Evolutionary conservation across 441 rosid species (phyloP), one percentile per base, ranked within the genome.

Genomic region (Cnidoscolus chayamansa): DNA sequence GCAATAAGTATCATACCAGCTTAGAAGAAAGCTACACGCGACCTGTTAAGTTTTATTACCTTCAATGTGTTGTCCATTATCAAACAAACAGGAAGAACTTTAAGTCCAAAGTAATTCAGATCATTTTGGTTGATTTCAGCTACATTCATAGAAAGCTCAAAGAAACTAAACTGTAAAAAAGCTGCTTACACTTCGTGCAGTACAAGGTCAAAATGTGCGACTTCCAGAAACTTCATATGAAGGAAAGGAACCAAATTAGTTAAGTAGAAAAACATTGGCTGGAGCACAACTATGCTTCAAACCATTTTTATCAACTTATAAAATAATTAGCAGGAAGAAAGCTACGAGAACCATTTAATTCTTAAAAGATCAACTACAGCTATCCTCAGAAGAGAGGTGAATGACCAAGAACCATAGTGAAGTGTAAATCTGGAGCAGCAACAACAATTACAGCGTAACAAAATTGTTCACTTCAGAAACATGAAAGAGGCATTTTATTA

Each of bases 161-260:
- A 70, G 50, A 56, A 31, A 19, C 45, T 40, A 40, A 40, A 31
- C 4, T 4, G 15, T 35, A 68, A 37, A n/a, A 25, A 37, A 19
- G 11, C 12, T n/a, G 37, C 61, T 20, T 37, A 62, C 17, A 51
- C 0, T 47, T 58, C 35, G 30, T 40, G 13, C 25, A 12, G 45
- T 31, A 68, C 62, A 57, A 43, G 54, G 20, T 10, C 17, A 20
- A 15, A 40, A n/a, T 4, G 2, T 0, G 17, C 1, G 11, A 31
- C 61, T 59, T 48, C 30, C 56, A 58, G 31, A 63, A 51, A 63
- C 35, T 62, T 16, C 25, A 37, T 13, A 37, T 71, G 53, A 20
- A 43, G 17, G 20, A 63, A n/a, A 4, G 4, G n/a, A 31, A 47
- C 15, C 7, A 25, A 47, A 60, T 13, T 7, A 25, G 25, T 56